Percentiles rank a stretch among this genome's conserved stretches.
These are phyloP conservation scores for Carpinus viminea DNA, from an alignment of 306 rosid genomes.

Conservation along the genomic window DNA sequence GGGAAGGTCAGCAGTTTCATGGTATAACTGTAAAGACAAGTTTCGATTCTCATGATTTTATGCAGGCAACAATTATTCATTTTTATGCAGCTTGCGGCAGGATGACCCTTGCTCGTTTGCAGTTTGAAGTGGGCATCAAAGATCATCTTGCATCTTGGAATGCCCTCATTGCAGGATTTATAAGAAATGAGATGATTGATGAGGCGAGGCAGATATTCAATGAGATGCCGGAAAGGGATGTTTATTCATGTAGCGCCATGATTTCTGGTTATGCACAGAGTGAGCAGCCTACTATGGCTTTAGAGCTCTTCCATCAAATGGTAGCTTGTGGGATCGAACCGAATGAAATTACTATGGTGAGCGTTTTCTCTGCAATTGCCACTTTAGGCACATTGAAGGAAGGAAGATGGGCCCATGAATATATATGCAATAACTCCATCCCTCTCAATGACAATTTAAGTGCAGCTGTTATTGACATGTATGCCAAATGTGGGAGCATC, in stretches of 20 bases:
- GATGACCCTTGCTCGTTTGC: conserved; percentile 58
- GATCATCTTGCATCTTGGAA: conserved; percentile 81
- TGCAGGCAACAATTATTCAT: conserved; percentile 73
- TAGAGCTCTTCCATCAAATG: conserved; percentile 75
- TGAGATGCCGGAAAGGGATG: conserved; percentile 77
- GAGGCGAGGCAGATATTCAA: conserved; percentile 58
- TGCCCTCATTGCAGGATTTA: conserved; percentile 70
- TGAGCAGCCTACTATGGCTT: conserved; percentile 67
- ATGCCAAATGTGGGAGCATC: conserved; percentile 90
- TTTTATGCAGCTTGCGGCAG: conserved; percentile 78
- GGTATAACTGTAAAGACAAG: conserved; percentile 62
- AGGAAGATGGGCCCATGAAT: conserved; percentile 78
- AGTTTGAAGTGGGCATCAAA: conserved; percentile 63
- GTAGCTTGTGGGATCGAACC: conserved; percentile 57
- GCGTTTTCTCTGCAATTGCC: conserved; percentile 86
- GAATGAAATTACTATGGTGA: conserved; percentile 89
- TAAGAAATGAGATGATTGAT: conserved; percentile 59
- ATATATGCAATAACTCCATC: conserved; percentile 48
- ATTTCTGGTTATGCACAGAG: conserved; percentile 82
- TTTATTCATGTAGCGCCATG: conserved; percentile 83
- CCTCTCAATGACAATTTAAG: conserved; percentile 73
- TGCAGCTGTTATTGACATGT: conserved; percentile 84
- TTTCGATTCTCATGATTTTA: conserved; percentile 63
- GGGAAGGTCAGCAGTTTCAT: conserved; percentile 72
- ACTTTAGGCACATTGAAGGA: conserved; percentile 62